These are phyloP conservation scores for Phytophthora sp. DNA, from an alignment of 352 stramenopile species.

Conservation along the genomic window DNA sequence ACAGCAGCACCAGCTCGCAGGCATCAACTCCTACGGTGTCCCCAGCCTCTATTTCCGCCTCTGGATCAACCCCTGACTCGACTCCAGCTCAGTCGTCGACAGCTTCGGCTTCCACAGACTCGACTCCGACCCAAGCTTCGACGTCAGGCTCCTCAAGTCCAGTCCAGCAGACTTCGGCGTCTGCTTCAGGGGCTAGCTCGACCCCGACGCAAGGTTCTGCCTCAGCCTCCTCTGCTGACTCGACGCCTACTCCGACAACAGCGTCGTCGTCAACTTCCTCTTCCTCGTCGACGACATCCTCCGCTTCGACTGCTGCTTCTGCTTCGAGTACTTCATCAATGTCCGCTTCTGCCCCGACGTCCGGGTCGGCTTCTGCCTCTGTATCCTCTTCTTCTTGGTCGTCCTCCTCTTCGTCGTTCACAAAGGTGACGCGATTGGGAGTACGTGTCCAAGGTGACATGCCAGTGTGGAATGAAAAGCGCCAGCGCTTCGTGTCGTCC, in stretches of 20 bases:
- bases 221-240: conserved; percentile 8
- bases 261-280: conserved; percentile 9
- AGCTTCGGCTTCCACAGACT: conserved; percentile 8
- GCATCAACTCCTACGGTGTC: conserved; percentile 1
- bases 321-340: background rate
- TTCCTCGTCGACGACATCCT: conserved; percentile 1
- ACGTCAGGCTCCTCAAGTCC: conserved; percentile 1
- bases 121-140: background rate
- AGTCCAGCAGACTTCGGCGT: background rate
- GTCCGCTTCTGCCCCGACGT: conserved; percentile 5
- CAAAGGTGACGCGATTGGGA: conserved; percentile 49
- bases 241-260: conserved; percentile 10
- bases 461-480: conserved; percentile 41
- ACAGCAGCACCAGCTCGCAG: conserved; percentile 6
- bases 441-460: conserved; percentile 59
- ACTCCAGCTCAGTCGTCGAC: conserved; percentile 6
- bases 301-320: conserved; percentile 4
- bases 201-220: background rate
- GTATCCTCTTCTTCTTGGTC: background rate
- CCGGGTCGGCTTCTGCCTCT: conserved; percentile 7
- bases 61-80: background rate
- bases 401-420: conserved; percentile 31
- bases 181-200: conserved; percentile 2
- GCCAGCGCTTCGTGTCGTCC: conserved; percentile 41
- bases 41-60: background rate